Base-by-base conservation (phyloP, 2,329 filamentous ascomycete genomes). In the Nothopassalora personata region DNA sequence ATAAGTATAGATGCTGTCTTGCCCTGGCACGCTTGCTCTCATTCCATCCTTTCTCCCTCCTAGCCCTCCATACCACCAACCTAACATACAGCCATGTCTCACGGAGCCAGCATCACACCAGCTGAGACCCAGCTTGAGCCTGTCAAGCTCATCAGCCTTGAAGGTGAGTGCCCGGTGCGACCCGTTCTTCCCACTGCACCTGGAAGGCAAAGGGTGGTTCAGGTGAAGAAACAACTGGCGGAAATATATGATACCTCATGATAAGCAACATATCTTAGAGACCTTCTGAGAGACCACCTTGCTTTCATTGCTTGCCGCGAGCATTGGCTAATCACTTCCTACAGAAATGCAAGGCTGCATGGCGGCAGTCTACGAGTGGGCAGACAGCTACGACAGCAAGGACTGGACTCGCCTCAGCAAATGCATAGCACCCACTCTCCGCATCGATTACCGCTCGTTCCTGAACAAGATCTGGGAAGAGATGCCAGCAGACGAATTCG, bases 361-460 rank as follows among this genome's bases (percentile, higher is more conserved):
- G 71, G 68, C 69, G 62, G 71, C 70, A 65, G 75, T 78, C 66
- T 86, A 82, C 72, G 81, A 86, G 68, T 87, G 84, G 84, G 83
- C 82, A 58, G 83, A 86, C 71, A 83, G 80, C 76, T 86, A 86
- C 73, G 84, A 86, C 72, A 80, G 79, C 71, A 87, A 87, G 73
- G 82, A 87, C 74, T 87, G 84, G 83, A 76, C 78, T 13, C 80
- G 83, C 54, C 79, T 87, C 30, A 70, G 76, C 64, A 82, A 80
- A 63, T 83, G 81, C 76, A 85, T 89, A 64, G 85, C 86, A 2
- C 85, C 86, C 1, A 85, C 81, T 51, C 62, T 70, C 31, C 72
- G 87, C 80, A 81, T 91, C 67, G 88, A 91, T 78, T 91, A 91
- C 80, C 78, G 72, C 63, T 84, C 72, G 13, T 79, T 83, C 67